A percentile compares a stretch with the other conserved stretches of the same genome.
These are phyloP conservation scores for Fusarium sp. DNA, from an alignment of 2,329 filamentous ascomycete genomes.

Conservation along the genomic window DNA sequence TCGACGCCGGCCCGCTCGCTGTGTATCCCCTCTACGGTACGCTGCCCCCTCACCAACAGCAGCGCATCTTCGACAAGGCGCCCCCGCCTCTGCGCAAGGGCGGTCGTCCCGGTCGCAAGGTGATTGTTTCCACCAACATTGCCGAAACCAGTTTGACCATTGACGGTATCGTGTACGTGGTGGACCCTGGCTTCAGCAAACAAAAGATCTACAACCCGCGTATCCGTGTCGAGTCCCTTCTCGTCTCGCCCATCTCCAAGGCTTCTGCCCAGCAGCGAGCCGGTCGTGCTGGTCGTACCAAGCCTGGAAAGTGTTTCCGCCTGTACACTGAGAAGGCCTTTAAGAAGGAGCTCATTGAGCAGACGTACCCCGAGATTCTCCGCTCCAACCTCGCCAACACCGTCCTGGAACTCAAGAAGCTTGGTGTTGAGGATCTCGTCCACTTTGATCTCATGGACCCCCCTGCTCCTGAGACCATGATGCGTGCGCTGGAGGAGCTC, in stretches of 20 bases:
- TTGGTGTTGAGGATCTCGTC: conserved; percentile 92
- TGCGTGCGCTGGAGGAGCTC: conserved; percentile 95
- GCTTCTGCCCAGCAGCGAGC: conserved; percentile 96
- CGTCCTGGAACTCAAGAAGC: conserved; percentile 95
- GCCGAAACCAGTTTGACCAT: conserved; percentile 98
- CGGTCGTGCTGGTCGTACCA: conserved; percentile 98
- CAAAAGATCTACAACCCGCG: conserved; percentile 99
- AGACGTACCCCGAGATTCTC: conserved; percentile 95
- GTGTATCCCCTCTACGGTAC: conserved; percentile 96
- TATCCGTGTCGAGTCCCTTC: conserved; percentile 91
- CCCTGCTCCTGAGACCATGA: conserved; percentile 95
- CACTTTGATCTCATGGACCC: conserved; percentile 99
- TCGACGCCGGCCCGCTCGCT: conserved; percentile 85
- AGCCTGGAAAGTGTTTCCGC: conserved; percentile 97
- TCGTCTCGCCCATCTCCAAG: conserved; percentile 98
- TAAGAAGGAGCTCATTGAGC: conserved; percentile 97
- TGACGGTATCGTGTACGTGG: conserved; percentile 97
- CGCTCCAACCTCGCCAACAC: conserved; percentile 94
- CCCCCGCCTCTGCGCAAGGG: conserved; percentile 75
- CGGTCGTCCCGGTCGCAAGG: conserved; percentile 89
- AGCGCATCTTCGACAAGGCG: conserved; percentile 91
- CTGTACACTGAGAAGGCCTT: conserved; percentile 95
- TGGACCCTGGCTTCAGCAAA: conserved; percentile 99
- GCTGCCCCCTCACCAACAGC: conserved; percentile 89
- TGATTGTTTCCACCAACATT: conserved; percentile 95